Evolutionary conservation across 768 basidiomycete species (phyloP), one percentile per base, ranked within the genome.

Genomic region (Lepiota venenata): DNA sequence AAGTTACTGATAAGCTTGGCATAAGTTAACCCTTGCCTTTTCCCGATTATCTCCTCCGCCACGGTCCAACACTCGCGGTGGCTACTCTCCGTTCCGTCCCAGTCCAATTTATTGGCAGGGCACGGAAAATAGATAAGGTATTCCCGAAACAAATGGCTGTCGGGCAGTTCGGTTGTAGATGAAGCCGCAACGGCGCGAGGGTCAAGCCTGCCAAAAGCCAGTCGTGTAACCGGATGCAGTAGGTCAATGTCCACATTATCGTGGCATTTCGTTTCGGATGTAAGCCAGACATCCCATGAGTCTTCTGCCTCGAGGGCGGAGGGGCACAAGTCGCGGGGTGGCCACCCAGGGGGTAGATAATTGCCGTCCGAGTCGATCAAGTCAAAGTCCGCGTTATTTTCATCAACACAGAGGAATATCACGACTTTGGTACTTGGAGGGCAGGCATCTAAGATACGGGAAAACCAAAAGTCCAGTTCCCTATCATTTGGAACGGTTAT

Each of bases 21-120:
- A 38, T 47, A 54, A 16, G 52, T 47, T 16, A 47, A 32, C 1
- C 44, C 44, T 16, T 29, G 39, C 36, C 52, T 54, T 38, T 38
- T 54, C 21, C 29, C 37, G 16, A 54, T 47, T 7, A 54, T 40
- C 12, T 54, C 52, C 38, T 54, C 52, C n/a, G 52, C 52, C 25
- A 47, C 36, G 7, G 22, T 47, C 52, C 52, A 54, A 40, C 45
- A 47, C 29, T 54, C 52, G 1, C 52, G 22, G 15, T 54, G 52
- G 15, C 38, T 20, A 20, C 12, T 6, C n/a, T 16, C 45, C 18
- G 37, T 39, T 32, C 52, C 44, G 27, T 54, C 52, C 52, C 52
- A 54, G 32, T 54, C 52, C 16, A 40, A n/a, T 39, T 18, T 45
- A 21, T 46, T 47, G 27, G 20, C 27, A 15, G 45, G 45, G 45